Evolutionary conservation across 192 early-diverging fungal genomes (phyloP).

Genomic region (Coemansia sp.): DNA sequence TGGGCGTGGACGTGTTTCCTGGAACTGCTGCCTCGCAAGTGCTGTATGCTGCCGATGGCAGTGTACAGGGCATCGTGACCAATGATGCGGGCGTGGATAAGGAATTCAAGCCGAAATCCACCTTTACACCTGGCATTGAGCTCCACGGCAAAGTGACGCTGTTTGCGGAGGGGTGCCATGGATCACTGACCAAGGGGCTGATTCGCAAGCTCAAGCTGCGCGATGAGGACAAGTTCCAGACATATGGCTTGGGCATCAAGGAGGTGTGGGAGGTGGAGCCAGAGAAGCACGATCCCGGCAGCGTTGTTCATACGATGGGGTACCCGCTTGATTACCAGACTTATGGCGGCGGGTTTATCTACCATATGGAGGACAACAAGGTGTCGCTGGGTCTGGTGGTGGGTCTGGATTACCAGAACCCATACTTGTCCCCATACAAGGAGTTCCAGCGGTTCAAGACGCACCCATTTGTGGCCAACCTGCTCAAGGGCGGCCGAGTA

Average conservation of each 20-base stretch:
- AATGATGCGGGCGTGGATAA: conserved; percentile 94
- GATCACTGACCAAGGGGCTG: conserved; percentile 88
- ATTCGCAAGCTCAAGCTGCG: conserved; percentile 86
- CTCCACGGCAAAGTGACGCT: conserved; percentile 90
- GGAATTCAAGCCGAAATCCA: conserved; percentile 83
- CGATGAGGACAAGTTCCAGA: conserved; percentile 82
- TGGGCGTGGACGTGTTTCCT: conserved; percentile 92
- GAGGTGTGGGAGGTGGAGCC: conserved; percentile 96
- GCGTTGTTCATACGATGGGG: conserved; percentile 82
- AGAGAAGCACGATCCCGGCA: conserved; percentile 78
- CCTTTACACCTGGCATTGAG: conserved; percentile 92
- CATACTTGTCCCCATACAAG: conserved; percentile 91
- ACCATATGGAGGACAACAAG: conserved; percentile 90
- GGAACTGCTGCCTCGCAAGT: conserved; percentile 91
- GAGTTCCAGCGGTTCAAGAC: conserved; percentile 97
- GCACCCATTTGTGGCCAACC: conserved; percentile 78
- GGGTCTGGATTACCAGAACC: conserved; percentile 93
- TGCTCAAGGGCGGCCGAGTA: conserved; percentile 86
- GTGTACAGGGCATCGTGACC: conserved; percentile 87
- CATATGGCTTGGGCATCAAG: conserved; percentile 95
- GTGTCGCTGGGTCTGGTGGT: conserved; percentile 86
- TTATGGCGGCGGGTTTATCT: conserved; percentile 93
- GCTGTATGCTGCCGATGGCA: conserved; percentile 88
- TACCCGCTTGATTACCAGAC: conserved; percentile 89
- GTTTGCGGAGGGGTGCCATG: conserved; percentile 98